Conservation (phyloP, 306 rosid genomes). For the Elaeagnus macrophylla region DNA sequence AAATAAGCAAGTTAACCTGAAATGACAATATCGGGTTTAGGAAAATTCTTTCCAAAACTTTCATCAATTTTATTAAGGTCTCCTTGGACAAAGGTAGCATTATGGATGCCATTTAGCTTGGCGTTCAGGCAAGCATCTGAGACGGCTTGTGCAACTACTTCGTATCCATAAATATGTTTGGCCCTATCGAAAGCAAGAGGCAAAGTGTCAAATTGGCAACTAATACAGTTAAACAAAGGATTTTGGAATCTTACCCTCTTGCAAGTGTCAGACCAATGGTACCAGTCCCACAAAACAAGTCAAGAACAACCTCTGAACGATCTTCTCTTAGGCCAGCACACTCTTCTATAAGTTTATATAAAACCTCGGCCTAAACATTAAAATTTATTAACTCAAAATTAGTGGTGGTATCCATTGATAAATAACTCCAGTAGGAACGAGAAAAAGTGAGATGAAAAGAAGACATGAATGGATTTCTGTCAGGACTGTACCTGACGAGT, state of each 20-base stretch:
- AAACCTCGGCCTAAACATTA: conserved; percentile 69
- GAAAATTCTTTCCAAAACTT: conserved; percentile 71
- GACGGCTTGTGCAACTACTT: conserved; percentile 86
- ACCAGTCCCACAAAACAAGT: conserved; percentile 97
- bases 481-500: conserved; percentile 58
- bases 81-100: conserved; percentile 87
- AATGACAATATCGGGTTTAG: conserved; percentile 83
- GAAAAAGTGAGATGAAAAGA: not conserved
- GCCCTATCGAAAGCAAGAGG: conserved; percentile 38
- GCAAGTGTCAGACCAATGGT: conserved; percentile 94
- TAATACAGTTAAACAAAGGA: not conserved
- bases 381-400: conserved; percentile 15
- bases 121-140: conserved; percentile 78
- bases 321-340: conserved; percentile 76
- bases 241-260: conserved; percentile 41
- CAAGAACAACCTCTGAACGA: conserved; percentile 85
- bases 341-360: conserved; percentile 76
- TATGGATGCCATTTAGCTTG: conserved; percentile 54
- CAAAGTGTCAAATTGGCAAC: conserved; percentile 4
- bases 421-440: conserved; percentile 13
- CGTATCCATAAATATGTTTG: conserved; percentile 83
- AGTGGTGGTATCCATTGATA: conserved; percentile 1
- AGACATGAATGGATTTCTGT: conserved; percentile 7
- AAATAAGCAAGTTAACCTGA: conserved; percentile 41
- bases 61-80: conserved; percentile 90